Percentiles rank a stretch among this genome's conserved stretches.
Evolutionary conservation across 1,284 basidiomycete species (phyloP).

Genomic region (Leccinum pseudoinsigne): DNA sequence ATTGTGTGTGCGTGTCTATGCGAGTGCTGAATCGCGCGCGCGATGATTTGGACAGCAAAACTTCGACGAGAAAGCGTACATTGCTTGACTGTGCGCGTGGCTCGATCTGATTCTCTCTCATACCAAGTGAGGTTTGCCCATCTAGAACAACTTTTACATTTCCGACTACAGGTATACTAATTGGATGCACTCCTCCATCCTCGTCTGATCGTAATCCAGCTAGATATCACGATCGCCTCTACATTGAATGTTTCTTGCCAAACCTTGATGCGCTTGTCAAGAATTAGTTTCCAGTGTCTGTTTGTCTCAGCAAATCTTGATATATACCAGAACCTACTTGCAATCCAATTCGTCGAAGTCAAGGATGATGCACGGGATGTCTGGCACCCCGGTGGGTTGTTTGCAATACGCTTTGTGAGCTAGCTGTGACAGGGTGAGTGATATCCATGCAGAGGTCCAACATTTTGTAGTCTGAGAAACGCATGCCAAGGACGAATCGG

Average conservation of each 20-base stretch:
- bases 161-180: neutral
- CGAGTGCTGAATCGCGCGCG: too few species aligned
- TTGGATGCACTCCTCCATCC: too few species aligned
- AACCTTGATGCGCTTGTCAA: constrained; percentile 64
- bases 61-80: too few species aligned
- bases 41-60: too few species aligned
- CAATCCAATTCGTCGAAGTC: constrained; percentile 36
- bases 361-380: constrained; percentile 46
- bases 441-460: constrained; percentile 43
- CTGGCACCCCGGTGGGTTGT: constrained; percentile 52
- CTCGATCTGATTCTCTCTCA: constrained; percentile 41
- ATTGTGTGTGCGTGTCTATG: too few species aligned
- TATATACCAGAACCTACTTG: constrained; percentile 57
- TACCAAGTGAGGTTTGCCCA: constrained; percentile 47
- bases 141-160: neutral
- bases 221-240: constrained; percentile 43
- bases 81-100: too few species aligned
- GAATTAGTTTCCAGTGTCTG: constrained; percentile 81
- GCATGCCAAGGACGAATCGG: constrained; percentile 60
- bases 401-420: neutral
- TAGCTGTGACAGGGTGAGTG: neutral
- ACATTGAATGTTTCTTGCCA: constrained; percentile 56
- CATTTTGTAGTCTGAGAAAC: constrained; percentile 54
- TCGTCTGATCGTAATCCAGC: too few species aligned
- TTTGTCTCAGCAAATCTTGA: constrained; percentile 59